Evolutionary conservation across 192 early-diverging fungal genomes (phyloP), one percentile per base, ranked within the genome.

Genomic region (Mortierella hygrophila): DNA sequence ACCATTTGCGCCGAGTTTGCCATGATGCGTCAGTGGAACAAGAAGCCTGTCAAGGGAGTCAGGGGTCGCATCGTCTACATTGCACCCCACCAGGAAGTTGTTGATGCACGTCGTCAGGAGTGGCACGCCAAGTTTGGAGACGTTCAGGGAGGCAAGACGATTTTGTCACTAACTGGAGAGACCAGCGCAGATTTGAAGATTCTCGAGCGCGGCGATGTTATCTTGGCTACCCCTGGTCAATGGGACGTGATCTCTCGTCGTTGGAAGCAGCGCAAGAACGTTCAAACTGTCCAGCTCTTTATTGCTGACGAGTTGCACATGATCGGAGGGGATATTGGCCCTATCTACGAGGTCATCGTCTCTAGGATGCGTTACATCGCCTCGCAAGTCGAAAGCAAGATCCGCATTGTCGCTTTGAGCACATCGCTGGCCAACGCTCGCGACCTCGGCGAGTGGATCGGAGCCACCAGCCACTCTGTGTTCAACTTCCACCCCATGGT

Each of bases 401-500:
- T 99, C 76, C 95, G 99, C n/a, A 95, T 99, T 52, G 94, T 99
- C 41, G 96, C 94, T 23, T 88, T 99, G 78, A 94, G 96, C 63
- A 94, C 96, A 3, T 96, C 96, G 3, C 80, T 99, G 63, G 97
- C 98, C 35, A 99, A 99, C 87, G 98, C 98, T n/a, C 91, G 95
- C n/a, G 99, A 99, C 80, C 88, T 99, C 54, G 99, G 97, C 3
- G 96, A 97, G 80, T 99, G 99, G 99, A 96, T 99, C 77, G 98
- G 97, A 46, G 96, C 95, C 0, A 92, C 94, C 0, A 80, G 88
- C 35, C 90, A 92, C 7, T 90, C 93, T 9, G 94, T 97, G n/a
- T 98, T 97, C 88, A 99, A 98, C 87, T 99, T 99, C 90, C 94
- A 95, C 54, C 98, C 98, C 38, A 95, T 93, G 23, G 98, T 99